These are phyloP conservation scores for Megacollybia marginata DNA, from an alignment of 768 basidiomycete species.

Conservation along the genomic window DNA sequence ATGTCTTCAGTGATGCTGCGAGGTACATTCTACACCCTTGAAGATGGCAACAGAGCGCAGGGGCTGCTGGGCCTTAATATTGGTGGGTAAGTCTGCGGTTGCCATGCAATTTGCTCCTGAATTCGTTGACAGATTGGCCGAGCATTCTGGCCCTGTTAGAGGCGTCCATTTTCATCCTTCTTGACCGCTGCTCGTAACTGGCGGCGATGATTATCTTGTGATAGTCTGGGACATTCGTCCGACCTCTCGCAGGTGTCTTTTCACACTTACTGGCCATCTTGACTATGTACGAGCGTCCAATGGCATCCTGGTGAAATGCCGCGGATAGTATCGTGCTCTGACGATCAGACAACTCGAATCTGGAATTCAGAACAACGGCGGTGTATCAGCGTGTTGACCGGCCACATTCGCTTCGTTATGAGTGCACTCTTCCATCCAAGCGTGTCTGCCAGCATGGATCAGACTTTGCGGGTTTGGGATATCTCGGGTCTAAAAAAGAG, in stretches of 20 bases:
- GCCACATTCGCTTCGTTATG: constrained; percentile 99
- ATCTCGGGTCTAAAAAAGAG: constrained; percentile 97
- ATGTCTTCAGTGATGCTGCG: constrained; percentile 91
- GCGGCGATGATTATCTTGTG: constrained; percentile 99
- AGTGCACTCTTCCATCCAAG: constrained; percentile 98
- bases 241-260: constrained; percentile 83
- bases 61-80: constrained; percentile 49
- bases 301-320: constrained; percentile 96
- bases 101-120: constrained; percentile 6
- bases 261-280: constrained; percentile 87
- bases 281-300: constrained; percentile 98
- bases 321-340: constrained; percentile 95
- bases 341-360: constrained; percentile 99
- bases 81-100: constrained; percentile 63
- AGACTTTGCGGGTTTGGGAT: constrained; percentile 99
- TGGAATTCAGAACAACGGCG: constrained; percentile 99
- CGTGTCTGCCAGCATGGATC: constrained; percentile 97
- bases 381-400: constrained; percentile 97
- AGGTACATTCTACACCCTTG: constrained; percentile 51
- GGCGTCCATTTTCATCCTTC: constrained; percentile 94
- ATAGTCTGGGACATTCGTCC: constrained; percentile 96
- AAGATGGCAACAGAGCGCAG: constrained; percentile 45
- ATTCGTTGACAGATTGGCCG: constrained; percentile 94
- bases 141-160: constrained; percentile 97
- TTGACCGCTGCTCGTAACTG: constrained; percentile 84